These are phyloP conservation scores for Saccharomycopsis hybrid DNA, from an alignment of 1,139 yeast genomes.

Conservation along the genomic window DNA sequence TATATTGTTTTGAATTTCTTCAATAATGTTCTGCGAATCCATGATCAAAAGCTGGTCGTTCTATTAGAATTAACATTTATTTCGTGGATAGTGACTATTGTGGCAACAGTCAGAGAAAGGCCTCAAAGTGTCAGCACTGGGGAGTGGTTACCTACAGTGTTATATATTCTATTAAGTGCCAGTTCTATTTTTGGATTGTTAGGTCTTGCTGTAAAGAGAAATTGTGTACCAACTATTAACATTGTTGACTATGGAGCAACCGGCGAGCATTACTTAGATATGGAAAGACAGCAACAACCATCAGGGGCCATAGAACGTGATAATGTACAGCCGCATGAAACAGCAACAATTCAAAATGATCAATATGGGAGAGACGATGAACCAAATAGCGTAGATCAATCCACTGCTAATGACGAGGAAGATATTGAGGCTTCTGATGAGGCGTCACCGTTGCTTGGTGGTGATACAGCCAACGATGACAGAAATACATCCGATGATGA, in stretches of 20 bases:
- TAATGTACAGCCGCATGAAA: constrained; percentile 18
- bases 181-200: constrained; percentile 52
- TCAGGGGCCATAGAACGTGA: constrained; percentile 14
- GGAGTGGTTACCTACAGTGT: constrained; percentile 44
- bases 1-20: constrained; percentile 50
- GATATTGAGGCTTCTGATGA: background rate
- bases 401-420: constrained; percentile 2
- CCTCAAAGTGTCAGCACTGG: constrained; percentile 55
- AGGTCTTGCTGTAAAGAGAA: constrained; percentile 27
- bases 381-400: constrained; percentile 22
- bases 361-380: no score
- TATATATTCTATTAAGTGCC: constrained; percentile 45
- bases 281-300: no score
- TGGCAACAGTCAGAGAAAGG: constrained; percentile 40
- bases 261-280: no score
- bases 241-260: background rate
- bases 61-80: constrained; percentile 51
- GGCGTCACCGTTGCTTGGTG: background rate
- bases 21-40: constrained; percentile 48
- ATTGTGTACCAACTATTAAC: constrained; percentile 5
- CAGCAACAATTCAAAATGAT: constrained; percentile 13
- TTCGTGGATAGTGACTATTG: constrained; percentile 51
- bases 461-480: no score
- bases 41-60: constrained; percentile 63
- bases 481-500: no score